Evolutionary conservation across 176 grass and related monocot genomes (phyloP), one percentile per base, ranked within the genome.

Genomic region (Rhynchospora tenuis): DNA sequence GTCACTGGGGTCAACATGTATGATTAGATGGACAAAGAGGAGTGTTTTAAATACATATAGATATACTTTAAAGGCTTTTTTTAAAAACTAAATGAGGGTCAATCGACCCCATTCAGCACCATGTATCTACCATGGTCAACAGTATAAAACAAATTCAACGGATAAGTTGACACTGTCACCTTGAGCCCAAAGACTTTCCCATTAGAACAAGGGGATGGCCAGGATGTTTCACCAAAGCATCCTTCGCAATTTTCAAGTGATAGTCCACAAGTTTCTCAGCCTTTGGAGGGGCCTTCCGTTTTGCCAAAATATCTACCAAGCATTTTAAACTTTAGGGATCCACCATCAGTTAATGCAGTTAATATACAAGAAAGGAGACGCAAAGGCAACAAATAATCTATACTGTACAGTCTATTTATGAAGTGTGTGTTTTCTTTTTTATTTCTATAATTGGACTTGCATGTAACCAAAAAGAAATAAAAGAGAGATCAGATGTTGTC

Each of bases 101-200:
- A 38, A 38, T 38, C 2, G 33, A 38, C 33, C 33, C 33, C 33
- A 38, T 38, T 38, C 33, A 38, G 2, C 33, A 38, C 3, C 33
- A 38, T 38, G 33, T 38, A 38, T 38, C 33, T 38, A 38, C 33
- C 33, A 4, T 38, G 11, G 3, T 17, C 5, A 65, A 54, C 5
- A 82, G 17, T 33, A 65, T 67, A 24, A 81, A 62, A 45, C 57
- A 62, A 16, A 63, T 58, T 58, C 23, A 78, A 55, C 16, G 13
- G 81, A 72, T 9, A 2, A 57, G 60, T 26, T 60, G 12, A 26
- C 62, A 54, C 47, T 74, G 64, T 69, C 72, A 91, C 95, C 95
- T 93, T 60, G 90, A 98, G 55, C 92, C 92, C 87, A 98, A 91
- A 69, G 92, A 98, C 44, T 98, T 98, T 7, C 95, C 95, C 83